Conservation (phyloP, 176 grass and related monocot species). For the Panicum miliaceum region DNA sequence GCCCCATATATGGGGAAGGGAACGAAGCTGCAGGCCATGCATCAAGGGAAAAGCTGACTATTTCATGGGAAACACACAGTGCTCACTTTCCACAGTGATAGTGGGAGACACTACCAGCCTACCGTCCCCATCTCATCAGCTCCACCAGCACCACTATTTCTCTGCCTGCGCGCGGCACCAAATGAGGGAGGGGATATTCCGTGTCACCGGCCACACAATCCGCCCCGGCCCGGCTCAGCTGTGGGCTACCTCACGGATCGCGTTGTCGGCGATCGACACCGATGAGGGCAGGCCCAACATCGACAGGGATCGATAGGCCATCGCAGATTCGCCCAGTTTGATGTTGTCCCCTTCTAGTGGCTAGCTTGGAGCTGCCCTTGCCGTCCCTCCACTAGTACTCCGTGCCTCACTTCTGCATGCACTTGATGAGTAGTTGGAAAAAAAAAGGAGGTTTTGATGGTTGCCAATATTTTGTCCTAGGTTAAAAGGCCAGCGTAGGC, state of each 20-base stretch:
- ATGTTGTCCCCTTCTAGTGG: conserved; percentile 45
- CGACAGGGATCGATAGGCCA: conserved; percentile 40
- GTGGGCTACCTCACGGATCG: conserved; percentile 26
- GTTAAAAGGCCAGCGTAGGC: conserved; percentile 33
- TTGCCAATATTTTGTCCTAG: conserved; percentile 42
- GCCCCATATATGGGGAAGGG: conserved; percentile 34
- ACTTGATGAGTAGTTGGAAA: conserved; percentile 51
- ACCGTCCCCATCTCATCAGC: conserved; percentile 21
- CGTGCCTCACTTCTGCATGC: conserved; percentile 14
- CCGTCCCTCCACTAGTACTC: not conserved
- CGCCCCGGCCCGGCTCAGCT: not conserved
- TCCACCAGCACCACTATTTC: conserved; percentile 33
- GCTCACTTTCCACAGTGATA: conserved; percentile 40
- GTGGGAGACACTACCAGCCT: conserved; percentile 41
- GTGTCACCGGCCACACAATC: conserved; percentile 34
- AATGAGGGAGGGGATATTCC: conserved; percentile 54
- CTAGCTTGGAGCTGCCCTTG: not conserved
- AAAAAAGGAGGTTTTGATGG: conserved; percentile 31
- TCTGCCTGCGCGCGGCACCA: conserved; percentile 30
- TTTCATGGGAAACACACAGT: conserved; percentile 1
- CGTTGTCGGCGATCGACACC: conserved; percentile 39
- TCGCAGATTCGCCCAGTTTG: conserved; percentile 39
- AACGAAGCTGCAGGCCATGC: conserved; percentile 18
- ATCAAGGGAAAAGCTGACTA: conserved; percentile 32
- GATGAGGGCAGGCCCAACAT: conserved; percentile 29